Percentiles rank a stretch among this genome's conserved stretches.
phyloP scores from a whole-genome alignment of 148 eudicot species.

The Selenicereus undatus region DNA sequence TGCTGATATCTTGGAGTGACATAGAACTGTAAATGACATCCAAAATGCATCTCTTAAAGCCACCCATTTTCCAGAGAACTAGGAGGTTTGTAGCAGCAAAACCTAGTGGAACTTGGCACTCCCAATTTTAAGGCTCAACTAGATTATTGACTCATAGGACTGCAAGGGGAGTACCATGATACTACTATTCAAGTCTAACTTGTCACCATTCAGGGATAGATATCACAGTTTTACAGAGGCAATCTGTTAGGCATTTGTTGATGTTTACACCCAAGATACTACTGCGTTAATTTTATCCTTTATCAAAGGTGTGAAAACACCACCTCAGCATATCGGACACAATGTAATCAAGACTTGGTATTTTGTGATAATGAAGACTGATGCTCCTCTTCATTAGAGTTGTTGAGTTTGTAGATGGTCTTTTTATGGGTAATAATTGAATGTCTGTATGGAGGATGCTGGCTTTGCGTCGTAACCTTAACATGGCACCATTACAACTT shows the following conservation, averaged over 20 bases:
- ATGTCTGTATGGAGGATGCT: not conserved
- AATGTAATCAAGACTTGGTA: no score
- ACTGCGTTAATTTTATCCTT: no score
- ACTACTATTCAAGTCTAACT: not conserved
- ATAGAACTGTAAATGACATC: not conserved
- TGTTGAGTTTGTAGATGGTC: not conserved
- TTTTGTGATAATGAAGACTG: no score
- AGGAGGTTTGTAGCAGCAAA: not conserved
- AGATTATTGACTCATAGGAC: not conserved
- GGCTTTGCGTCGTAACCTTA: not conserved
- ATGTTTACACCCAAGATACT: no score
- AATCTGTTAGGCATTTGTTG: no score
- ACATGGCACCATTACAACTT: not conserved
- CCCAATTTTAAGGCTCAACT: not conserved
- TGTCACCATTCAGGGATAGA: not conserved
- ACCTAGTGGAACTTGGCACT: not conserved
- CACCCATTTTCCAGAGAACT: not conserved
- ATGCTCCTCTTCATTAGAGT: no score
- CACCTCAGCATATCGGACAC: no score
- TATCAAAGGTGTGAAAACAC: no score
- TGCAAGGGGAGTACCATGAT: not conserved
- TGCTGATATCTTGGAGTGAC: not conserved
- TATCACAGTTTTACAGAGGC: not conserved
- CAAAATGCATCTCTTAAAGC: not conserved
- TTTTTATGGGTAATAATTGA: not conserved